Base-by-base conservation (phyloP, 139 green algal species). In the Coccomyxa sp. region DNA sequence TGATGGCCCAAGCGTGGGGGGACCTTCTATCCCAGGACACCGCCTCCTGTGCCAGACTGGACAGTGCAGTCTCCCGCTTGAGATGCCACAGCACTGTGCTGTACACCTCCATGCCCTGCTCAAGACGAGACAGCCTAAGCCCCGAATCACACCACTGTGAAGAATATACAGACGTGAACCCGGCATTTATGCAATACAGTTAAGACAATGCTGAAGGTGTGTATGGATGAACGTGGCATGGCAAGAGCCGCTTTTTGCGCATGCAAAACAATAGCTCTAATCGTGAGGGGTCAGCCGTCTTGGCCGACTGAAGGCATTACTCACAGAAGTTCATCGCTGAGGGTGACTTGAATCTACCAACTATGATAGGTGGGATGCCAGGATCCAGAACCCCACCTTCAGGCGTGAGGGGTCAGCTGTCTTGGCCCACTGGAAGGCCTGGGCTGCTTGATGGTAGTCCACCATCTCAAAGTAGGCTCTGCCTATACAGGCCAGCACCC, bases 21-120 rank as follows among this genome's bases (percentile, higher is more conserved):
- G 87, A 91, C 34, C 92, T 82, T 6, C 95, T 82, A 85, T 99
- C 95, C n/a, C 95, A 78, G 2, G 88, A 85, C 22, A 94, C 37
- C 0, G 85, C 85, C 38, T 94, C 88, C 82, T 97, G 91, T n/a
- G 95, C 95, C 70, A 98, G 90, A 80, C 93, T 86, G 16, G 84
- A 88, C 69, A 98, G 87, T 79, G 98, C 91, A 71, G 92, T 86
- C 73, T 97, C 92, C n/a, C 84, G 84, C 82, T 93, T 93, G 72
- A 97, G 85, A 87, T 98, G 95, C 96, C 95, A 99, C 78, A 99
- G 88, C 82, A 97, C 94, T 0, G 94, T 98, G 81, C 80, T 92
- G 89, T 97, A 98, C 70, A 94, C 69, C 80, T 98, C 95, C 79
- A 98, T 83, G 50, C 89, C 94, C 82, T 95, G 82, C 55, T 54